A percentile compares a stretch with the other conserved stretches of the same genome.
phyloP scores from a whole-genome alignment of 805 yeast genomes.

The Yarrowia deformans region DNA sequence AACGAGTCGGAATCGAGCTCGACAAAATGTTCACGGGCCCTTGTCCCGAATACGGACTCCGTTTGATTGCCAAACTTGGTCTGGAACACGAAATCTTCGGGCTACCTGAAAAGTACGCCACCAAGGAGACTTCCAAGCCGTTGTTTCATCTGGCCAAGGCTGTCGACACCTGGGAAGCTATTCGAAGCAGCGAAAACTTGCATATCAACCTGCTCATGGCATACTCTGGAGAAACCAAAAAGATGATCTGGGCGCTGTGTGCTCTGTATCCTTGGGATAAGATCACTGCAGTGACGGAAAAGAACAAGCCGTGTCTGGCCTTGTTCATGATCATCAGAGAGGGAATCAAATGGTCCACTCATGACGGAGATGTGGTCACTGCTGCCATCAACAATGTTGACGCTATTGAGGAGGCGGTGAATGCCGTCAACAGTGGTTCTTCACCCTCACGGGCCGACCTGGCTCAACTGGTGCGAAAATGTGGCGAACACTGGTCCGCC shows the following conservation, averaged over 20 bases:
- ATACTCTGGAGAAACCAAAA: conserved; percentile 8
- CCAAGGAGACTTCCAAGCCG: conserved; percentile 31
- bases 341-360: conserved; percentile 70
- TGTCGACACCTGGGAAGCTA: conserved; percentile 37
- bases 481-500: conserved; percentile 60
- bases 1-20: conserved; percentile 86
- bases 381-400: conserved; percentile 53
- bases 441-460: conserved; percentile 55
- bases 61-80: conserved; percentile 61
- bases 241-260: conserved; percentile 28
- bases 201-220: conserved; percentile 2
- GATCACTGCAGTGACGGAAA: conserved; percentile 52
- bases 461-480: conserved; percentile 65
- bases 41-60: conserved; percentile 69
- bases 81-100: conserved; percentile 68
- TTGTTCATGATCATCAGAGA: conserved; percentile 65
- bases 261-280: conserved; percentile 56
- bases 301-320: conserved; percentile 53
- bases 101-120: conserved; percentile 45
- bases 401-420: conserved; percentile 46
- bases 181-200: conserved; percentile 40
- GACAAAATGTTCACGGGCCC: conserved; percentile 74
- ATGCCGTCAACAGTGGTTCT: conserved; percentile 42
- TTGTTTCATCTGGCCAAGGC: conserved; percentile 32
- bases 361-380: conserved; percentile 61